Percentiles rank a stretch among this genome's conserved stretches.
Conservation (phyloP, 2,329 filamentous ascomycete species). For the Claviceps quebecensis region DNA sequence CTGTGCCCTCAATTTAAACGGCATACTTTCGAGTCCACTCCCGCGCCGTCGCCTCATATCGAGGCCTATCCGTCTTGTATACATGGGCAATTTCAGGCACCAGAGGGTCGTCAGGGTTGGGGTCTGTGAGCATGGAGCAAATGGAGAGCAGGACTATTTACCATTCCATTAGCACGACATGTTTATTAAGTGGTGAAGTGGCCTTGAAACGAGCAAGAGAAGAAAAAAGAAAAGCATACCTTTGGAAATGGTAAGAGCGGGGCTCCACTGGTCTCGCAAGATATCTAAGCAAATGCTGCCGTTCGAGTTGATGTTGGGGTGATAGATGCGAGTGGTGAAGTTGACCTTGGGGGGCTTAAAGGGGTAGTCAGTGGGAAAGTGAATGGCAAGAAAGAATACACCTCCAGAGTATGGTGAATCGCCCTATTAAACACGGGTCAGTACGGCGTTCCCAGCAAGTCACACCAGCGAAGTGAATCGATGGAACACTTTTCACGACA, state of each 20-base stretch:
- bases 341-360: slow-evolving; percentile 99
- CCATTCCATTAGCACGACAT: slow-evolving; percentile 3
- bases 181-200: not conserved
- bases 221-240: slow-evolving; percentile 39
- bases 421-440: slow-evolving; percentile 39
- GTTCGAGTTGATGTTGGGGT: slow-evolving; percentile 99
- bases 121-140: slow-evolving; percentile 99
- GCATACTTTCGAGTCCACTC: slow-evolving; percentile 99
- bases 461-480: not conserved
- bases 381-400: slow-evolving; percentile 97
- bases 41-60: slow-evolving; percentile 90
- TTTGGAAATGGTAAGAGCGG: slow-evolving; percentile 95
- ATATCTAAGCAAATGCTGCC: slow-evolving; percentile 99
- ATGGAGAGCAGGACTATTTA: slow-evolving; percentile 80
- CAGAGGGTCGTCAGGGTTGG: slow-evolving; percentile 96
- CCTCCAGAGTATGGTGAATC: slow-evolving; percentile 97
- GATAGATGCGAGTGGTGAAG: slow-evolving; percentile 99
- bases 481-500: not conserved
- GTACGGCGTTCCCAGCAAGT: slow-evolving; percentile 4
- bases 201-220: not conserved
- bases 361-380: slow-evolving; percentile 99
- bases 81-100: slow-evolving; percentile 98
- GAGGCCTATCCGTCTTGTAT: slow-evolving; percentile 95
- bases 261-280: slow-evolving; percentile 97
- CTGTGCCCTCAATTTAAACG: slow-evolving; percentile 42